These are phyloP conservation scores for Rhizopus microsporus DNA, from an alignment of 371 early-diverging fungal species.

Conservation along the genomic window DNA sequence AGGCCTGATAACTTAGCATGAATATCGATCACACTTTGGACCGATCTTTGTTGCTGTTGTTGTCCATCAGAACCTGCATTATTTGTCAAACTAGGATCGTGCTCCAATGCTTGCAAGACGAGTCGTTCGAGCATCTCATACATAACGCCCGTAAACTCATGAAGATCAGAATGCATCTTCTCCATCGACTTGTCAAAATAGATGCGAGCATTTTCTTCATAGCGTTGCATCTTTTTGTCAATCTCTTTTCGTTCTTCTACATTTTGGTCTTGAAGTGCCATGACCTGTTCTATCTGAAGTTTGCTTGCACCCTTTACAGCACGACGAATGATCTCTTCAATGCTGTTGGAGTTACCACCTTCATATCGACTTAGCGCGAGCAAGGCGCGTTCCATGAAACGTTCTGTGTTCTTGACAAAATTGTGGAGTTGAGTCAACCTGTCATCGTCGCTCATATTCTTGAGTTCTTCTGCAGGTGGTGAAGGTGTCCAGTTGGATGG, in stretches of 20 bases:
- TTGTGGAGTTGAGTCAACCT: constrained; percentile 29
- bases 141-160: constrained; percentile 48
- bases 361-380: constrained; percentile 34
- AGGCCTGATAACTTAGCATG: constrained; percentile 26
- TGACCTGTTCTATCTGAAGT: constrained; percentile 28
- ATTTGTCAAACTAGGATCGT: background rate
- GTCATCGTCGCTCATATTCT: constrained; percentile 15
- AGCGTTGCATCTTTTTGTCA: constrained; percentile 45
- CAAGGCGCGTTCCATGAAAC: constrained; percentile 41
- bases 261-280: constrained; percentile 30
- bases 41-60: constrained; percentile 4
- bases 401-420: constrained; percentile 38
- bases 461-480: background rate
- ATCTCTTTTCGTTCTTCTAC: constrained; percentile 23
- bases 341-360: constrained; percentile 29
- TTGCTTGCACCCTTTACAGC: constrained; percentile 48
- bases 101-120: constrained; percentile 40
- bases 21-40: constrained; percentile 19
- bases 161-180: constrained; percentile 43
- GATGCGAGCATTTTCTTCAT: constrained; percentile 46
- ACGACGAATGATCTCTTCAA: constrained; percentile 48
- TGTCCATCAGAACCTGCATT: background rate
- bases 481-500: constrained; percentile 4
- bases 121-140: constrained; percentile 51
- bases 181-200: constrained; percentile 50